phyloP scores from a whole-genome alignment of 345 rosid species.

The Clausena lansium region DNA sequence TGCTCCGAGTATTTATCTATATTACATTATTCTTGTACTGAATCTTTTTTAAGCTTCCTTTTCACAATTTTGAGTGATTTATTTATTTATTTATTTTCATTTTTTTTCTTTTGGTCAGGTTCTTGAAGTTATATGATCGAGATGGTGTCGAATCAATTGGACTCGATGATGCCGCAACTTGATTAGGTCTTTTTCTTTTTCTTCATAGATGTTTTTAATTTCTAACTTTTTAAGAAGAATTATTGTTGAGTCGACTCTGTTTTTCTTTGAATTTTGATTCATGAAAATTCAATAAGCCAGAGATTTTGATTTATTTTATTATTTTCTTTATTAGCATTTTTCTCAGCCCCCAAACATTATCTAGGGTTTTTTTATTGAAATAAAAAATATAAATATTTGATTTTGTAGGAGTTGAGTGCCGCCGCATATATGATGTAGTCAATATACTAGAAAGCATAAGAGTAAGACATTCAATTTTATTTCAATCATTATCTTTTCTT shows the following conservation, averaged over 20 bases:
- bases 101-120: conserved; percentile 28
- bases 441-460: conserved; percentile 78
- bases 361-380: neutral
- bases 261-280: no score
- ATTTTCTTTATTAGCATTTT: neutral
- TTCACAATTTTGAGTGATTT: neutral
- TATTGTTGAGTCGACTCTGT: neutral
- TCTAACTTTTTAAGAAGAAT: no score
- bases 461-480: conserved; percentile 36
- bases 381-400: neutral
- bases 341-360: neutral
- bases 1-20: conserved; percentile 52
- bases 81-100: neutral
- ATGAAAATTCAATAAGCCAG: no score
- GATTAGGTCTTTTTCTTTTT: conserved; percentile 39
- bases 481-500: no score
- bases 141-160: conserved; percentile 55
- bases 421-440: conserved; percentile 81
- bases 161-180: conserved; percentile 70
- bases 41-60: conserved; percentile 8
- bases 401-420: conserved; percentile 66
- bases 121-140: conserved; percentile 51
- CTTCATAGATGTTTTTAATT: no score
- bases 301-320: no score
- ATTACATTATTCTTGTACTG: neutral